Percentiles rank a stretch among this genome's conserved stretches.
phyloP scores from a whole-genome alignment of 2,329 filamentous ascomycete genomes.

The Pleomassaria siparia region DNA sequence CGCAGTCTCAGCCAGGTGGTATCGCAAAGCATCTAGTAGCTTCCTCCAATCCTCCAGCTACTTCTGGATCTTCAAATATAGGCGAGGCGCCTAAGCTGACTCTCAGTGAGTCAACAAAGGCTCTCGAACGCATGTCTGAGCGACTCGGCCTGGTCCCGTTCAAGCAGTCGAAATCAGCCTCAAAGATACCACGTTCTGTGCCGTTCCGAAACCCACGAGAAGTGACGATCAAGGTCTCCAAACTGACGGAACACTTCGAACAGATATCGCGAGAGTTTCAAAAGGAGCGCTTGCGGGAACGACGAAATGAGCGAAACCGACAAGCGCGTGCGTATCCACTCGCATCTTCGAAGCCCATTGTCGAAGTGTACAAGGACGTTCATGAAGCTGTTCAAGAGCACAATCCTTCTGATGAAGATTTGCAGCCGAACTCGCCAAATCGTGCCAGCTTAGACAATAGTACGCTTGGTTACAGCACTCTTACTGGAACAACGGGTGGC shows the following conservation, averaged over 20 bases:
- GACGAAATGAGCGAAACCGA: conserved; percentile 74
- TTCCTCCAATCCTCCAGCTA: conserved; percentile 15
- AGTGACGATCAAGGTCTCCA: conserved; percentile 80
- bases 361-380: conserved; percentile 93
- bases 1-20: conserved; percentile 41
- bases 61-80: conserved; percentile 16
- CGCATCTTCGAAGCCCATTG: conserved; percentile 90
- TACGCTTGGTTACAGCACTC: conserved; percentile 38
- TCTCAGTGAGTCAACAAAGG: conserved; percentile 41
- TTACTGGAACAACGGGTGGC: conserved; percentile 34
- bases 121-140: conserved; percentile 72
- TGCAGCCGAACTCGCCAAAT: conserved; percentile 36
- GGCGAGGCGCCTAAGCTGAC: conserved; percentile 26
- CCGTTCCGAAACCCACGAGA: conserved; percentile 61
- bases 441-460: conserved; percentile 40
- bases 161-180: conserved; percentile 62
- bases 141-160: conserved; percentile 66
- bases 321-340: conserved; percentile 82
- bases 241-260: conserved; percentile 93
- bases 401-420: conserved; percentile 66
- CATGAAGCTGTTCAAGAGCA: conserved; percentile 88
- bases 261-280: conserved; percentile 96
- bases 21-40: conserved; percentile 23
- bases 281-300: conserved; percentile 85
- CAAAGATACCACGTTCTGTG: conserved; percentile 81